Conservation (phyloP, 441 rosid genomes). For the Heliophila coronopifolia region DNA sequence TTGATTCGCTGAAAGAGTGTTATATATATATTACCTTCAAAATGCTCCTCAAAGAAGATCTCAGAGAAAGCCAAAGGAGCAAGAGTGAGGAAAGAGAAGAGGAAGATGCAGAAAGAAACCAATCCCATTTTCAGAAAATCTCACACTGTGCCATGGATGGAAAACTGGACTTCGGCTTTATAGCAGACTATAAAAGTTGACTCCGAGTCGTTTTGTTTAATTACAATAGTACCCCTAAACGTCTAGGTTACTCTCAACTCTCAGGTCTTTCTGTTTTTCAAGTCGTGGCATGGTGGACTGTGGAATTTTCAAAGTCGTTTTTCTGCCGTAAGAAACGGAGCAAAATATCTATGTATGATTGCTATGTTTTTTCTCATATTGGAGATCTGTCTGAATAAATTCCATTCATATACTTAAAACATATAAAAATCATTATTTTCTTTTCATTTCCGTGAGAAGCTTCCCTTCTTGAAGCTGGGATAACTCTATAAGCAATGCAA, state of each 20-base stretch:
- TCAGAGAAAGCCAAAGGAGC: slow-evolving; percentile 38
- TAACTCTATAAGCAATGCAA: slow-evolving; percentile 67
- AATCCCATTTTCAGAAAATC: slow-evolving; percentile 5
- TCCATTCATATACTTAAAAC: too few relatives aligned
- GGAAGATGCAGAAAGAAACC: slow-evolving; percentile 11
- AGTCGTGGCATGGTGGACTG: slow-evolving; percentile 24
- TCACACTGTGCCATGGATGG: background rate
- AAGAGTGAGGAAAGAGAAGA: slow-evolving; percentile 21
- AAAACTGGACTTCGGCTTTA: background rate
- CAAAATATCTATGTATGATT: background rate
- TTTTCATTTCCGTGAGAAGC: slow-evolving; percentile 65
- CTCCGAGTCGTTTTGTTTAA: slow-evolving; percentile 4
- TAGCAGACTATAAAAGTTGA: slow-evolving; percentile 14
- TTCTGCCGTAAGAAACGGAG: background rate
- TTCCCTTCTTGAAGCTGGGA: slow-evolving; percentile 75
- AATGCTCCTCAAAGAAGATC: slow-evolving; percentile 61
- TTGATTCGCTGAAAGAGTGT: background rate
- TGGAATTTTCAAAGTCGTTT: slow-evolving; percentile 20
- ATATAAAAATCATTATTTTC: too few relatives aligned
- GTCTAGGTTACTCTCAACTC: too few relatives aligned
- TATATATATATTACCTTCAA: slow-evolving; percentile 44
- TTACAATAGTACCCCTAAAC: slow-evolving; percentile 21
- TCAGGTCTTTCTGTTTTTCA: background rate
- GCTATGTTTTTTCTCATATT: slow-evolving; percentile 8
- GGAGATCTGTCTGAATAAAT: background rate